These are phyloP conservation scores for Curvularia spicifera DNA, from an alignment of 2,329 filamentous ascomycete genomes.

Conservation along the genomic window DNA sequence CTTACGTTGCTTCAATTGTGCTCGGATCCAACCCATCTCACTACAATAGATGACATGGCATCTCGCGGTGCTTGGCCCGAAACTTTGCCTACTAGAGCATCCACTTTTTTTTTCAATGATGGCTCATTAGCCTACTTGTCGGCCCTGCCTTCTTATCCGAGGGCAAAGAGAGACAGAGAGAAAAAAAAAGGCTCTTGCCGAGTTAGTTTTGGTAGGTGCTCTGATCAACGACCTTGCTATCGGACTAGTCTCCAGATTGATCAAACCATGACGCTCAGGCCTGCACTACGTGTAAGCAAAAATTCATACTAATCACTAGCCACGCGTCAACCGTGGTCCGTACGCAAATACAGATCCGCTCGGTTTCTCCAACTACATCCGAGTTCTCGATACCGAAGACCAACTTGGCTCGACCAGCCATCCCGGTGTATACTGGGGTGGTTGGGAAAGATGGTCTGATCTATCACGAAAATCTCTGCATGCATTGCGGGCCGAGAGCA, in stretches of 20 bases:
- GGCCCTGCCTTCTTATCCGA: conserved; percentile 9
- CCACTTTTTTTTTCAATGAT: conserved; percentile 6
- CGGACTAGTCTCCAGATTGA: conserved; percentile 26
- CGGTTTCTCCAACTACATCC: conserved; percentile 19
- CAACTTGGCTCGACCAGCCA: conserved; percentile 25
- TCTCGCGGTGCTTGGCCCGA: conserved; percentile 8
- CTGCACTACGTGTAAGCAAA: conserved; percentile 11
- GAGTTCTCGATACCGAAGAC: conserved; percentile 21
- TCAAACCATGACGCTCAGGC: conserved; percentile 20
- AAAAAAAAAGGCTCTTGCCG: conserved; percentile 18
- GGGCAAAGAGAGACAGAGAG: background rate
- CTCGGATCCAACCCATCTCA: conserved; percentile 17
- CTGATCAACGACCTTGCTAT: conserved; percentile 12
- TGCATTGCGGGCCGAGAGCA: conserved; percentile 28
- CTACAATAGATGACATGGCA: conserved; percentile 14
- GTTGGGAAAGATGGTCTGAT: conserved; percentile 23
- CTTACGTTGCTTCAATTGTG: conserved; percentile 4
- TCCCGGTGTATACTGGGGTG: conserved; percentile 18
- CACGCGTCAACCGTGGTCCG: conserved; percentile 27
- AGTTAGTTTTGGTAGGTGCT: conserved; percentile 13
- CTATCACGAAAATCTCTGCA: conserved; percentile 35
- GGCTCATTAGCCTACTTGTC: conserved; percentile 7
- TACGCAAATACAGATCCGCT: conserved; percentile 12
- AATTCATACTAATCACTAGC: conserved; percentile 15
- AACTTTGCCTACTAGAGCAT: conserved; percentile 5